A percentile compares a stretch with the other conserved stretches of the same genome.
These are phyloP conservation scores for Lupinus albus DNA, from an alignment of 306 rosid species.

Conservation along the genomic window DNA sequence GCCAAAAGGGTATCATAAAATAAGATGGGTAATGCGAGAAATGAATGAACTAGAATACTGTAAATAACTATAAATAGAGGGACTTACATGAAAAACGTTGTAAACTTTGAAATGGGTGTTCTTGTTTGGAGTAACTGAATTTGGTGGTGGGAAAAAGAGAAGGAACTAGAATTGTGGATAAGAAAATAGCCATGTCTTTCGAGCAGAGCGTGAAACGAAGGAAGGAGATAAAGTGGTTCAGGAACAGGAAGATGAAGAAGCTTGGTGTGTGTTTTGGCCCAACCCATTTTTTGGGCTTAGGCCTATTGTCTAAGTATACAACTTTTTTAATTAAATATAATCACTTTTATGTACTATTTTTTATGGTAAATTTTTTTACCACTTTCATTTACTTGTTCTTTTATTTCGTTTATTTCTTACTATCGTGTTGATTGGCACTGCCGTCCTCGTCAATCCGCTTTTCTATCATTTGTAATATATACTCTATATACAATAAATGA, in stretches of 20 bases:
- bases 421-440: too few relatives aligned
- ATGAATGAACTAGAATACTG: too few relatives aligned
- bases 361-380: too few relatives aligned
- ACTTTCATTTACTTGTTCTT: too few relatives aligned
- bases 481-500: too few relatives aligned
- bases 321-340: too few relatives aligned
- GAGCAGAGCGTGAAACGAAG: not conserved
- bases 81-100: slow-evolving; percentile 51
- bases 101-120: slow-evolving; percentile 23
- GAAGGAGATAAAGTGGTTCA: not conserved
- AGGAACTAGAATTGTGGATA: slow-evolving; percentile 49
- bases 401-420: too few relatives aligned
- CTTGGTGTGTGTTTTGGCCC: not conserved
- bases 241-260: not conserved
- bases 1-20: slow-evolving; percentile 14
- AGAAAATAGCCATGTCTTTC: slow-evolving; percentile 53
- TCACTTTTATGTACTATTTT: too few relatives aligned
- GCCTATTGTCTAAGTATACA: too few relatives aligned
- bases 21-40: not conserved
- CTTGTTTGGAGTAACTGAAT: slow-evolving; percentile 42
- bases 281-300: too few relatives aligned
- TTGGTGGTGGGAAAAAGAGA: slow-evolving; percentile 32
- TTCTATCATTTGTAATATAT: too few relatives aligned
- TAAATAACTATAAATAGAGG: not conserved
- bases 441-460: too few relatives aligned